Base-by-base conservation (phyloP, 2,329 filamentous ascomycete species). In the Monosporascus sp. region DNA sequence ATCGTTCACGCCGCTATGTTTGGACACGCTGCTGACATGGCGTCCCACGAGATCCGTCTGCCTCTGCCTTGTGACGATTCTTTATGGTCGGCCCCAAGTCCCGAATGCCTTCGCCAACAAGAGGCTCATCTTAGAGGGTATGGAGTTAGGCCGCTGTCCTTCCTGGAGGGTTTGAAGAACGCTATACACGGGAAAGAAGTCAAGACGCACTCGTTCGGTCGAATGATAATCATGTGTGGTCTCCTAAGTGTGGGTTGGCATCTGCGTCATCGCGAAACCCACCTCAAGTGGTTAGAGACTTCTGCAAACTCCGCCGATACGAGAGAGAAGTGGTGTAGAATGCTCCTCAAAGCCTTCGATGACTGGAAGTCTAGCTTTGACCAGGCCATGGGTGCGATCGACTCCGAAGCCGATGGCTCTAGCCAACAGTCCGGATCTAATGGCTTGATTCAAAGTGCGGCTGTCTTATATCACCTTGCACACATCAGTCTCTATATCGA, bases 201-300 rank as follows among this genome's bases (percentile, higher is more conserved):
- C 17, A 84, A 85, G 51, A 96, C 91, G 1, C 93, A 96, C 66
- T 86, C 89, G 0, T 96, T 96, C 65, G 91, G 91, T 1, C 84
- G 91, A 48, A 94, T 90, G 62, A 91, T 95, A 58, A 82, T 97
- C 62, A 95, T 96, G 87, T 89, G 89, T 1, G 91, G 92, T 0
- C 74, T 97, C 37, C 75, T 96, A n/a, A 94, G 89, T 60, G 89
- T 96, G 5, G 91, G 87, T 56, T 96, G 90, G 91, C 91, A 96
- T 64, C 85, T 96, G 75, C 90, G 89, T 60, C 90, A 92, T 70
- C 82, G 90, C 61, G 91, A 96, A 67, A 82, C 92, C 4, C 90
- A 96, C 69, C 83, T 94, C 27, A 90, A 85, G 61, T 92, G 90
- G 58, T 78, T 96, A 0, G 90, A 83, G 37, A 82, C 90, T 2